Conservation (phyloP, 768 basidiomycete genomes). For the Lactarius quietus region DNA sequence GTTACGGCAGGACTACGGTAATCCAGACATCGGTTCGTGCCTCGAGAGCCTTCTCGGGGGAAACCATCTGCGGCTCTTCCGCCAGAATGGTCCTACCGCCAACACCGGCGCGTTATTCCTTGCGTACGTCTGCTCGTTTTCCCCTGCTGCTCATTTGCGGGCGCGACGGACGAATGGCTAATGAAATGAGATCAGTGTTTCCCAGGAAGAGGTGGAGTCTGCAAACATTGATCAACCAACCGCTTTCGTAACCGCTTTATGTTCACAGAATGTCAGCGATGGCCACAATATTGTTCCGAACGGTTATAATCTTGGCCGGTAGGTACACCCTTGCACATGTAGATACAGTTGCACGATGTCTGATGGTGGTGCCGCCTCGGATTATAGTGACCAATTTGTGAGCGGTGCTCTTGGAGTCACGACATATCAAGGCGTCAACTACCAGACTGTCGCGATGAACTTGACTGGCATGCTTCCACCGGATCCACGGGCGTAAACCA, state of each 20-base stretch:
- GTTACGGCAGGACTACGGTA: constrained; percentile 44
- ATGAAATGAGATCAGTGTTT: constrained; percentile 25
- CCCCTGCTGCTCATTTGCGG: too few species aligned
- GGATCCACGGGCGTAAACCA: constrained; percentile 54
- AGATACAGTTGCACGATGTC: not conserved
- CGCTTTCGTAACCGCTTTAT: not conserved
- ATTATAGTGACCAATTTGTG: constrained; percentile 14
- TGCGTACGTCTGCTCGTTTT: constrained; percentile 31
- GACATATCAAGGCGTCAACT: constrained; percentile 32
- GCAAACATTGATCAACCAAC: not conserved
- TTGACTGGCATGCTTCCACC: constrained; percentile 52
- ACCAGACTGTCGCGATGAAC: constrained; percentile 44
- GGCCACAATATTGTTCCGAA: constrained; percentile 31
- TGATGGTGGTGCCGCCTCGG: not conserved
- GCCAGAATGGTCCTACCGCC: constrained; percentile 34
- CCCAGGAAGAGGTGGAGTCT: constrained; percentile 26
- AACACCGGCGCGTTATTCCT: constrained; percentile 36
- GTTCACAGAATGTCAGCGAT: constrained; percentile 16
- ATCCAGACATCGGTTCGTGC: constrained; percentile 40
- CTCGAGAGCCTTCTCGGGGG: constrained; percentile 32
- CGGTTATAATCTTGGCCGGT: constrained; percentile 36
- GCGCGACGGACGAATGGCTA: not conserved
- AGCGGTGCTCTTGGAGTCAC: constrained; percentile 5
- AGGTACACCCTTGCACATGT: not conserved
- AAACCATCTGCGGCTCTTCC: constrained; percentile 28